Evolutionary conservation across 2,329 filamentous ascomycete species (phyloP), one percentile per base, ranked within the genome.

Genomic region (Trichoderma breve): DNA sequence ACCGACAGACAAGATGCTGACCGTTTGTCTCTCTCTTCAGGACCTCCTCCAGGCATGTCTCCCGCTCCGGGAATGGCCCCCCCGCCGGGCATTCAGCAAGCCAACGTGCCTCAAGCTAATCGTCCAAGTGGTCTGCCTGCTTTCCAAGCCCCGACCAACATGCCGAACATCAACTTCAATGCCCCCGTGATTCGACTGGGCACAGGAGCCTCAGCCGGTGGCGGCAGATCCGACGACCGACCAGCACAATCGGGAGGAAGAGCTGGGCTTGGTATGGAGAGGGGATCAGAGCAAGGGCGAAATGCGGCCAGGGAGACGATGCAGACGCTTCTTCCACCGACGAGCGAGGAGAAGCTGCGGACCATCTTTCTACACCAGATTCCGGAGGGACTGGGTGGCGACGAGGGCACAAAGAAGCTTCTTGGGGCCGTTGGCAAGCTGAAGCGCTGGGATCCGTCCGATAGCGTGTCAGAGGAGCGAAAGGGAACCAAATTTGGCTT

Each of bases 131-230:
- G 90, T 78, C 90, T 97, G 75, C 94, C 91, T 72, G 93, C 90
- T 82, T 98, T 97, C 83, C 93, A 97, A 84, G 90, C 94, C 63
- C 95, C 95, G 11, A 86, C 93, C 65, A 97, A 96, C 80, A 93
- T 98, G 88, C 94, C 95, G 66, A 97, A 97, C 81, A 97, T 99
- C 86, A 98, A 99, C 85, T 97, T 98, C 85, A 97, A 93, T 78
- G 96, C 96, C 43, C 95, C 95, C 71, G 94, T 98, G 73, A 98
- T 99, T 79, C 93, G 96, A 70, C 88, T 99, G 60, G 96, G 95
- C 55, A 95, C 94, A 14, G 88, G 88, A n/a, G 93, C 93, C 78
- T 85, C 90, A 30, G 80, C 82, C 12, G 78, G 81, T 76, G 30
- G 80, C 26, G 83, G 86, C 21, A 84, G 82, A 62, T 69, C 70